Evolutionary conservation across 345 rosid genomes (phyloP).

Genomic region (Eucalyptus polyanthemos): DNA sequence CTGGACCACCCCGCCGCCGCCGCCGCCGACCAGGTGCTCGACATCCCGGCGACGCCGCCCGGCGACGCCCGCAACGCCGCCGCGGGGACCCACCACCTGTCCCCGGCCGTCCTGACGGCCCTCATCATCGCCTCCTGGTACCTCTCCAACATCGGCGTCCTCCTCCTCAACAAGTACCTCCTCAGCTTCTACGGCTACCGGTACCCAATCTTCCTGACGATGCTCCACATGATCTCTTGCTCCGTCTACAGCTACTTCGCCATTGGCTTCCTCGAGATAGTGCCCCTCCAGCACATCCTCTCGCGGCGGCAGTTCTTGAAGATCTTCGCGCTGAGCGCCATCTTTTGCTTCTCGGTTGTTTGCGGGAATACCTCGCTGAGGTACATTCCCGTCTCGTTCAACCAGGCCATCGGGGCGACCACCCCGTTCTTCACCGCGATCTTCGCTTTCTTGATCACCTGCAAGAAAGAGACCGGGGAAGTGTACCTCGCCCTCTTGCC

Average conservation of each 20-base stretch:
- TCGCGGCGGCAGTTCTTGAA: conserved; percentile 75
- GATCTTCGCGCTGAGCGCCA: conserved; percentile 68
- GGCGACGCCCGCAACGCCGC: conserved; percentile 40
- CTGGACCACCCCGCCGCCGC: conserved; percentile 27
- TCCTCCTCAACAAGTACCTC: conserved; percentile 88
- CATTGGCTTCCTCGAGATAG: conserved; percentile 58
- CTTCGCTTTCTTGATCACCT: conserved; percentile 79
- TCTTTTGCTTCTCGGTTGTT: conserved; percentile 91
- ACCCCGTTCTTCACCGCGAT: conserved; percentile 98
- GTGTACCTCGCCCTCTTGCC: conserved; percentile 86
- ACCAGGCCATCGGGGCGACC: conserved; percentile 96
- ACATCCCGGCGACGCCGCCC: conserved; percentile 89
- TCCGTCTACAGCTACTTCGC: conserved; percentile 67
- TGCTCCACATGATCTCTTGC: conserved; percentile 92
- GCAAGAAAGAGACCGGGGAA: conserved; percentile 76
- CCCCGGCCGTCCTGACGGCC: conserved; percentile 57
- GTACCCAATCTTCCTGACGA: conserved; percentile 87
- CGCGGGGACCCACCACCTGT: conserved; percentile 18
- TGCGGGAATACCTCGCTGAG: conserved; percentile 92
- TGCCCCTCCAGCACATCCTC: conserved; percentile 74
- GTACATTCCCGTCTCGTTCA: conserved; percentile 95
- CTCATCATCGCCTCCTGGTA: conserved; percentile 85
- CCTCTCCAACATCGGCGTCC: conserved; percentile 87
- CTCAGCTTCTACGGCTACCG: conserved; percentile 86
- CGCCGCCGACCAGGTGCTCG: conserved; percentile 25